Percentiles rank a stretch among this genome's conserved stretches.
Conservation (phyloP, 768 basidiomycete species). For the Phlegmacium glaucopus region DNA sequence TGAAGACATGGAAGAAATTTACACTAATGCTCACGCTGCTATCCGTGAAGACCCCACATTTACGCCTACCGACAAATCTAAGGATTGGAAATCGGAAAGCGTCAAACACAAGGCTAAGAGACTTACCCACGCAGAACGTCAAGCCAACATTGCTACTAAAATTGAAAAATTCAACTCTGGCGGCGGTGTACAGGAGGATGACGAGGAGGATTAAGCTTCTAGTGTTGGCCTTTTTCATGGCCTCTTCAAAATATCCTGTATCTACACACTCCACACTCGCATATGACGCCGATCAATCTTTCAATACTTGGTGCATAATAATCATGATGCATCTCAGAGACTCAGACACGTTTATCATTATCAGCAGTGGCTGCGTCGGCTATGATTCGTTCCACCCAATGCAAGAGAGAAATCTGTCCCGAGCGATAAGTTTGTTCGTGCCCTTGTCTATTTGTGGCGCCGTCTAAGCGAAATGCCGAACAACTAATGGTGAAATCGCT, state of each 20-base stretch:
- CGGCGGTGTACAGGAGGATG: slow-evolving; percentile 51
- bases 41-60: slow-evolving; percentile 94
- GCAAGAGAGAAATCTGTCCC: slow-evolving; percentile 34
- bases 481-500: slow-evolving; percentile 51
- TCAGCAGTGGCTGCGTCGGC: slow-evolving; percentile 1
- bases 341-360: neutral
- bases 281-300: neutral
- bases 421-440: slow-evolving; percentile 38
- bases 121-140: slow-evolving; percentile 76
- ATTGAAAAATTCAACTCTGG: slow-evolving; percentile 87
- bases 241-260: slow-evolving; percentile 5
- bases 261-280: too few species aligned
- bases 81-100: slow-evolving; percentile 88
- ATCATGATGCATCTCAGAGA: neutral
- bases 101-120: slow-evolving; percentile 64
- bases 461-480: slow-evolving; percentile 52
- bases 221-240: slow-evolving; percentile 10
- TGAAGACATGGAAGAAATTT: slow-evolving; percentile 97
- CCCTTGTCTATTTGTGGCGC: slow-evolving; percentile 36
- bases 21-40: slow-evolving; percentile 86
- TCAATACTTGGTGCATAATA: slow-evolving; percentile 4
- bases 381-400: slow-evolving; percentile 55
- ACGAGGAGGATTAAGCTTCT: slow-evolving; percentile 49
- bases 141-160: slow-evolving; percentile 77
- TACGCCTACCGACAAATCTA: slow-evolving; percentile 84